These are phyloP conservation scores for Aspergillus coremiiformis DNA, from an alignment of 495 filamentous ascomycete genomes.

Conservation along the genomic window DNA sequence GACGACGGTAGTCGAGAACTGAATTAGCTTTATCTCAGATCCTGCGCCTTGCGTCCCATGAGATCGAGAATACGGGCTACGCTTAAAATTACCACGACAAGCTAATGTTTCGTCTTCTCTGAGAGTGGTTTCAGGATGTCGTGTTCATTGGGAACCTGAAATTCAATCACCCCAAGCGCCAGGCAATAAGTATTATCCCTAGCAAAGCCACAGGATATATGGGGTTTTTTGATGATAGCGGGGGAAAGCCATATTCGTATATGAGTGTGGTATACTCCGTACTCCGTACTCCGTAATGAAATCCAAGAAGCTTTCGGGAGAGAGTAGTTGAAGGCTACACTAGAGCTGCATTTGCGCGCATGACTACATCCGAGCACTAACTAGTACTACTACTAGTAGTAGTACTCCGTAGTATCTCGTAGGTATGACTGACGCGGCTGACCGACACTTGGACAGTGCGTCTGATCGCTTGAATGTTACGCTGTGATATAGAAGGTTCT, in stretches of 20 bases:
- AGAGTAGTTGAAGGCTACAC: neutral
- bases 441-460: neutral
- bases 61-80: neutral
- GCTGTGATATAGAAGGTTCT: neutral
- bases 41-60: neutral
- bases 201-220: too few species aligned
- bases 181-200: too few species aligned
- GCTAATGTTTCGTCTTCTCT: neutral
- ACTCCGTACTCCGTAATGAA: too few species aligned
- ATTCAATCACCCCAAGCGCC: neutral
- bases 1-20: neutral
- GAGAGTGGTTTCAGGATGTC: neutral
- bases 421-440: neutral
- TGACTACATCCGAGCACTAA: neutral
- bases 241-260: too few species aligned
- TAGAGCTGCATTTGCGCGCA: neutral
- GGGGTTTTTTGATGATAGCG: too few species aligned
- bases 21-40: conserved; percentile 1
- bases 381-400: too few species aligned
- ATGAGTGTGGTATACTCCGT: too few species aligned
- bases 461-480: neutral
- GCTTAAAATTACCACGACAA: neutral
- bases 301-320: neutral
- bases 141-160: neutral
- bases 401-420: too few species aligned